These are phyloP conservation scores for Pythium guiyangense DNA, from an alignment of 352 stramenopile genomes.

Conservation along the genomic window DNA sequence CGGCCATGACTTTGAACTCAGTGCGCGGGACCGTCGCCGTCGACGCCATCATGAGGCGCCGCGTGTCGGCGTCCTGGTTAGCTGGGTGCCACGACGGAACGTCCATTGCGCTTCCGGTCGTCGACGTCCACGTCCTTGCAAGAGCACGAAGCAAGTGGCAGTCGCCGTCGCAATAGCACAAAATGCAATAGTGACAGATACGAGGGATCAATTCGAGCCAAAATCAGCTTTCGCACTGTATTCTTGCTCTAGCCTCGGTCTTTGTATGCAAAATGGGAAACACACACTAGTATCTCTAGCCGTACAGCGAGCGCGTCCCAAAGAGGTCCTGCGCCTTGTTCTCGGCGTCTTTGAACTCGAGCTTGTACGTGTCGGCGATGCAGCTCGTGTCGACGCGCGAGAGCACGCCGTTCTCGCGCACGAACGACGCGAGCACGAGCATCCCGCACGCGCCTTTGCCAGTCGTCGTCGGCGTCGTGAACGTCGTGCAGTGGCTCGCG, in stretches of 20 bases:
- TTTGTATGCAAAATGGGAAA: too few relatives aligned
- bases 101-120: constrained; percentile 32
- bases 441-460: constrained; percentile 55
- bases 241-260: too few relatives aligned
- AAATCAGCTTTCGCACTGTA: too few relatives aligned
- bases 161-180: too few relatives aligned
- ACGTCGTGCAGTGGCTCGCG: constrained; percentile 71
- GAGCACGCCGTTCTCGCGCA: constrained; percentile 48
- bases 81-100: constrained; percentile 71
- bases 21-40: constrained; percentile 26
- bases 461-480: constrained; percentile 52
- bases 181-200: too few relatives aligned
- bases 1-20: constrained; percentile 68
- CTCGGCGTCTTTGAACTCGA: constrained; percentile 35
- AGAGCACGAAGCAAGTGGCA: too few relatives aligned
- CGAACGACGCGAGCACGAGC: constrained; percentile 63
- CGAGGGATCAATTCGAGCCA: too few relatives aligned
- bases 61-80: constrained; percentile 46
- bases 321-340: constrained; percentile 34
- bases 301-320: constrained; percentile 34
- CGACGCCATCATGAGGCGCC: constrained; percentile 20
- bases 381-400: constrained; percentile 64
- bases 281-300: constrained; percentile 8
- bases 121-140: too few relatives aligned
- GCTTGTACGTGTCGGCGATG: constrained; percentile 43